Evolutionary conservation across 169 alveolate species (phyloP), one percentile per base, ranked within the genome.

Genomic region (Eimeria falciformis): DNA sequence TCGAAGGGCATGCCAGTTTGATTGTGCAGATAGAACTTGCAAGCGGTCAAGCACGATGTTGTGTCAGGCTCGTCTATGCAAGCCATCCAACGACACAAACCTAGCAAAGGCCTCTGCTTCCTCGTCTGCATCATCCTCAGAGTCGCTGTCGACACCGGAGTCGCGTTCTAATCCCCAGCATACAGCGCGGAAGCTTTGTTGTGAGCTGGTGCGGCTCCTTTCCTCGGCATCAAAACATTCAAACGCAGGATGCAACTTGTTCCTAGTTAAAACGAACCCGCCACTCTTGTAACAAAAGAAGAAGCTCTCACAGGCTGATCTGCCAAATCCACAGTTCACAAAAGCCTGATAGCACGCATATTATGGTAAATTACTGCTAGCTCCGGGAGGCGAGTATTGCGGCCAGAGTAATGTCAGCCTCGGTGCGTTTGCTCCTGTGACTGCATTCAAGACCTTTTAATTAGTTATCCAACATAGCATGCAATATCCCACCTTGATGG

Each of bases 401-500:
- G n/a, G n/a, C n/a, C n/a, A n/a, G n/a, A n/a, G n/a, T n/a, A n/a
- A n/a, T n/a, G n/a, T n/a, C n/a, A n/a, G n/a, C n/a, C n/a, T n/a
- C n/a, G n/a, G n/a, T n/a, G n/a, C n/a, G n/a, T n/a, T n/a, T n/a
- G n/a, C n/a, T n/a, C n/a, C 40, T 73, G 62, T 73, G 29, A 1
- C n/a, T 37, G n/a, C 62, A 73, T n/a, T n/a, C n/a, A n/a, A n/a
- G 21, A 53, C 40, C 82, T 14, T 5, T 40, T 21, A 33, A 37
- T 56, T 27, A 56, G 58, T 37, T 27, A n/a, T 69, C 45, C n/a
- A 21, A 53, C 83, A 21, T 73, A 40, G 86, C 29, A n/a, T n/a
- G n/a, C n/a, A n/a, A n/a, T n/a, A 11, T 14, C 91, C 45, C 25
- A 91, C 91, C 91, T 65, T 12, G 78, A 79, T 23, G 86, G 79